Evolutionary conservation across 2,329 filamentous ascomycete genomes (phyloP), one percentile per base, ranked within the genome.

Genomic region (Trichophyton equinum): DNA sequence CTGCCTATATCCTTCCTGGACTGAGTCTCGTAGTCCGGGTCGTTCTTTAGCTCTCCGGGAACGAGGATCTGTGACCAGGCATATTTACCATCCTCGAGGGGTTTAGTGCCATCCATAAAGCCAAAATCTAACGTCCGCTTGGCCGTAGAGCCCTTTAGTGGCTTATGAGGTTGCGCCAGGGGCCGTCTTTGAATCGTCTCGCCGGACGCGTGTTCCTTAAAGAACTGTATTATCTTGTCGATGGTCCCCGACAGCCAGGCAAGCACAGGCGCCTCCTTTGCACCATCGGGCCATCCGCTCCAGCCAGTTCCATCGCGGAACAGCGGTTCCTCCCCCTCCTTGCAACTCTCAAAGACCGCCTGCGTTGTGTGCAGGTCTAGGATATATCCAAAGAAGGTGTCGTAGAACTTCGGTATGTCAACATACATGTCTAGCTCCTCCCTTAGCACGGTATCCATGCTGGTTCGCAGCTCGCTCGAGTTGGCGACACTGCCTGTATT

Each of bases 11-110:
- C 73, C 46, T 70, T 68, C 11, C 72, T 15, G 15, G 40, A 44
- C 40, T 65, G 0, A 72, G 74, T 8, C 68, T 61, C 60, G n/a
- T 61, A 61, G 5, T 62, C 64, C n/a, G 67, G 73, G 57, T 62
- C 44, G 46, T 55, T 53, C 33, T 62, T 62, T 57, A 62, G 60
- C 65, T 79, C 75, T 62, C 77, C 73, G 3, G 73, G 71, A 40
- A 80, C 66, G 6, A 79, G 70, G 57, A 81, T 75, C 46, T 78
- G 70, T 3, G 69, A 73, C 76, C 68, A 79, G 62, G 72, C 65
- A 62, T 60, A 74, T 65, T 63, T 53, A 22, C 63, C 66, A 49
- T 70, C 63, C 46, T 51, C 46, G 46, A 51, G 46, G 7, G 46
- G 46, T 51, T 71, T 69, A 38, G 59, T 18, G 49, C 67, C 44